Base-by-base conservation (phyloP, 805 yeast genomes). In the Teunomyces funiuensis region DNA sequence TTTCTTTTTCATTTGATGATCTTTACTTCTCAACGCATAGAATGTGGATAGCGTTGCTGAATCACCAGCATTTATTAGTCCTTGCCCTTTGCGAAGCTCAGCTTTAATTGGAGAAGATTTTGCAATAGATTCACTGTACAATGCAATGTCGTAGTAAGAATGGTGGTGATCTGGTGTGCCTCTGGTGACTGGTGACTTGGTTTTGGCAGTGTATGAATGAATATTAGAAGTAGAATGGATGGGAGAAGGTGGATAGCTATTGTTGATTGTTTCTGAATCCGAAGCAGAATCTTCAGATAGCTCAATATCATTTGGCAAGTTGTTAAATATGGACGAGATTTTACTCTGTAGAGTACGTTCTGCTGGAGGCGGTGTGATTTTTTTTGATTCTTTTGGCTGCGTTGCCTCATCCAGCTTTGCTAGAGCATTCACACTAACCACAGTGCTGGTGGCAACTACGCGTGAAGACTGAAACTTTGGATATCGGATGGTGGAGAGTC, bases 301-400 rank as follows among this genome's bases (percentile, higher is more conserved):
- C 43, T 71, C 75, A 39, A 71, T 68, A 53, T 71, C 76, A 47
- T 71, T 71, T 10, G 76, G 76, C n/a, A 71, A 52, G 33, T 71
- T 71, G 44, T 66, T 71, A 53, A 71, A 71, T 4, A 69, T 64
- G 5, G 72, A 58, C 2, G 72, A 55, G 9, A 68, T 66, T 25
- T 61, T 51, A 44, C 52, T 62, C 46, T 58, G 67, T 5, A 65
- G 50, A n/a, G 61, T 45, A 15, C 43, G 34, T 23, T 39, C 43
- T 10, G 25, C 39, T 3, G 39, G 13, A 6, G 34, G 15, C 5
- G 36, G 27, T 9, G 10, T 22, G 10, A 15, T 26, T 20, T 26
- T 20, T n/a, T 17, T n/a, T 10, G 16, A 14, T 18, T 18, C 23
- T 6, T 18, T 31, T 5, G 34, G 34, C n/a, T 20, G n/a, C 13